A percentile compares a stretch with the other conserved stretches of the same genome.
Evolutionary conservation across 2,329 filamentous ascomycete species (phyloP).

Genomic region (Onygenales sp.): DNA sequence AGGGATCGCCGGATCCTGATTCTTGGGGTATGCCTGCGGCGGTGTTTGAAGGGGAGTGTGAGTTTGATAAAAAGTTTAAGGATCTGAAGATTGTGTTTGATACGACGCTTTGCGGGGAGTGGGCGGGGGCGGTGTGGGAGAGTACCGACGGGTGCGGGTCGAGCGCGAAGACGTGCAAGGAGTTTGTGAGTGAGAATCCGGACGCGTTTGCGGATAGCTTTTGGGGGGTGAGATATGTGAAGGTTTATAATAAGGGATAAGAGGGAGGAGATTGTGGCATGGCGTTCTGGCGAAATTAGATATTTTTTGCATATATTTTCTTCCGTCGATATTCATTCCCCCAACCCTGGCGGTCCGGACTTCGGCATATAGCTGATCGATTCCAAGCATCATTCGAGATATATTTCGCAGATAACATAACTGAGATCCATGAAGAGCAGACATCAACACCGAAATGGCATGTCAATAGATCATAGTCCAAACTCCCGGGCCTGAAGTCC

Average conservation of each 20-base stretch:
- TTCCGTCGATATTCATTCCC: too few species aligned
- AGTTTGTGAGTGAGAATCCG: constrained; percentile 11
- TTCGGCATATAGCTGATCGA: too few species aligned
- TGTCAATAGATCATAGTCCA: too few species aligned
- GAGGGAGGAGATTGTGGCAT: background rate
- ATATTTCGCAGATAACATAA: too few species aligned
- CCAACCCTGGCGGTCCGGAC: too few species aligned
- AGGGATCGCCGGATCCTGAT: constrained; percentile 34
- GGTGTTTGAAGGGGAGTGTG: constrained; percentile 33
- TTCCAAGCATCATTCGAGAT: too few species aligned
- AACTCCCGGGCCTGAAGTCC: too few species aligned
- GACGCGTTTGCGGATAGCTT: constrained; percentile 7
- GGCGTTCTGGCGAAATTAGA: too few species aligned
- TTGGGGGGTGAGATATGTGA: constrained; percentile 11
- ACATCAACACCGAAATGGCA: too few species aligned
- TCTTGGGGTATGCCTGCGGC: constrained; percentile 39
- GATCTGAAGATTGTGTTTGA: constrained; percentile 39
- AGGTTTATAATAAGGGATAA: constrained; percentile 4
- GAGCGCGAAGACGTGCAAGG: constrained; percentile 6
- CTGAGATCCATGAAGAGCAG: too few species aligned
- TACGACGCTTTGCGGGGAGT: constrained; percentile 47
- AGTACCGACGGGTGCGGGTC: constrained; percentile 3
- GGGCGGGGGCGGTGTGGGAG: constrained; percentile 34
- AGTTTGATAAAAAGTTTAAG: constrained; percentile 32
- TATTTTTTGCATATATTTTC: too few species aligned